phyloP scores from a whole-genome alignment of 2,329 filamentous ascomycete species.

The Periconia sp. region DNA sequence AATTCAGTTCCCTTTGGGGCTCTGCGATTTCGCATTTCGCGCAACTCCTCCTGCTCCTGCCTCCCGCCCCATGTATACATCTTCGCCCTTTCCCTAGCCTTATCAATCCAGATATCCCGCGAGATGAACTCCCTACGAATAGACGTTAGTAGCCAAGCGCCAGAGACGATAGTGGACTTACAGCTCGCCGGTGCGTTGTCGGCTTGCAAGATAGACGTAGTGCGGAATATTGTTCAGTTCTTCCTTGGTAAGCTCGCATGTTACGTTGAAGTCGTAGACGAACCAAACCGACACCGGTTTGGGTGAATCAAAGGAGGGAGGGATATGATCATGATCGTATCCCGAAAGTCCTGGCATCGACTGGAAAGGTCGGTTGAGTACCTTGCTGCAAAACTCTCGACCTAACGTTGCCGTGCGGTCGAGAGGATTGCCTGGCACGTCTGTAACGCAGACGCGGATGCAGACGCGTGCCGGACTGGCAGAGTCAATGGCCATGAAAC shows the following conservation, averaged over 20 bases:
- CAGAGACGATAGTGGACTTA: conserved; percentile 1
- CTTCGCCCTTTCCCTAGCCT: conserved; percentile 4
- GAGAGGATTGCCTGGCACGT: conserved; percentile 5
- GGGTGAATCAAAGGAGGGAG: conserved; percentile 2
- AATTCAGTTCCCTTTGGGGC: not conserved
- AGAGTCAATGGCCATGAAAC: not conserved
- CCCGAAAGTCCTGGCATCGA: not conserved
- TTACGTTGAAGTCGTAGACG: conserved; percentile 7
- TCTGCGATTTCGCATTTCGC: conserved; percentile 4
- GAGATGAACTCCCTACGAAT: conserved; percentile 5
- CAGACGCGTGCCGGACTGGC: conserved; percentile 1
- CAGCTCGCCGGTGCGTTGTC: conserved; percentile 1
- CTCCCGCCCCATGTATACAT: conserved; percentile 6
- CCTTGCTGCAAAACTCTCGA: not conserved
- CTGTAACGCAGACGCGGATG: conserved; percentile 1
- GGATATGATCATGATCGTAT: conserved; percentile 5
- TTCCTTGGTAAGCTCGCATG: not conserved
- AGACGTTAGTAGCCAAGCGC: not conserved
- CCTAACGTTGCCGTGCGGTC: not conserved
- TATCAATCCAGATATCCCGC: not conserved
- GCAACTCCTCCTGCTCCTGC: conserved; percentile 6
- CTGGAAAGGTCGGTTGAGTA: conserved; percentile 2
- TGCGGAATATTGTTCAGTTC: conserved; percentile 1
- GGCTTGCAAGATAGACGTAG: conserved; percentile 5
- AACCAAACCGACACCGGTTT: conserved; percentile 5